Percentiles rank a stretch among this genome's conserved stretches.
These are phyloP conservation scores for Beta vulgaris DNA, from an alignment of 148 eudicot genomes.

Conservation along the genomic window DNA sequence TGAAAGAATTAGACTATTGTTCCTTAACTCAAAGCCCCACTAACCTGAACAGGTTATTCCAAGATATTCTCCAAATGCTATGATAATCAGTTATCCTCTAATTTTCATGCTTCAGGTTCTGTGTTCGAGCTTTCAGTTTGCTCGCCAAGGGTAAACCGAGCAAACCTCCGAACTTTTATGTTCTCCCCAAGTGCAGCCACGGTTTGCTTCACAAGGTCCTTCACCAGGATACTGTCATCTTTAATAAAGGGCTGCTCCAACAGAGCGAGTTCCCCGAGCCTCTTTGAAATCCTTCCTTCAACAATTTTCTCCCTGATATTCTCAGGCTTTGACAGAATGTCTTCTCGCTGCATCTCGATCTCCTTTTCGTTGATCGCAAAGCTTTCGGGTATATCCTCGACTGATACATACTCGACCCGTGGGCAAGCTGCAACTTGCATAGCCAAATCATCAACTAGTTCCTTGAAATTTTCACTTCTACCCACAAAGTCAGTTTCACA, in stretches of 20 bases:
- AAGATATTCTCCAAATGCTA: background rate
- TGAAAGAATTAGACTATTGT: conserved; percentile 16
- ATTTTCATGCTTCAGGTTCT: conserved; percentile 36
- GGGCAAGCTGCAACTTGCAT: conserved; percentile 97
- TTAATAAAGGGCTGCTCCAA: conserved; percentile 84
- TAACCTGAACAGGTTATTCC: conserved; percentile 20
- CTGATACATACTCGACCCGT: conserved; percentile 68
- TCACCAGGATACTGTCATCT: conserved; percentile 71
- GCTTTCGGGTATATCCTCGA: conserved; percentile 71
- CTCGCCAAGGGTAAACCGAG: conserved; percentile 82
- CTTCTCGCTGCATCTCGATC: conserved; percentile 96
- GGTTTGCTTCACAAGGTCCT: conserved; percentile 90
- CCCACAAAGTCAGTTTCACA: conserved; percentile 97
- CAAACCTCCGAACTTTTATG: conserved; percentile 79
- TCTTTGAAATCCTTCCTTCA: conserved; percentile 79
- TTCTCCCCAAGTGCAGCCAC: conserved; percentile 93
- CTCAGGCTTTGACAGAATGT: conserved; percentile 77
- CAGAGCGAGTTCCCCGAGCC: conserved; percentile 95
- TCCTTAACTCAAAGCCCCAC: conserved; percentile 9
- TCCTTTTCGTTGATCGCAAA: conserved; percentile 61
- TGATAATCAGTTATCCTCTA: background rate
- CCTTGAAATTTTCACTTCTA: conserved; percentile 79
- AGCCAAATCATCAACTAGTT: conserved; percentile 90
- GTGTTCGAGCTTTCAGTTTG: conserved; percentile 27
- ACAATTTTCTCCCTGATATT: conserved; percentile 83